Conservation (phyloP, 2,329 filamentous ascomycete genomes). For the Pyricularia grisea region DNA sequence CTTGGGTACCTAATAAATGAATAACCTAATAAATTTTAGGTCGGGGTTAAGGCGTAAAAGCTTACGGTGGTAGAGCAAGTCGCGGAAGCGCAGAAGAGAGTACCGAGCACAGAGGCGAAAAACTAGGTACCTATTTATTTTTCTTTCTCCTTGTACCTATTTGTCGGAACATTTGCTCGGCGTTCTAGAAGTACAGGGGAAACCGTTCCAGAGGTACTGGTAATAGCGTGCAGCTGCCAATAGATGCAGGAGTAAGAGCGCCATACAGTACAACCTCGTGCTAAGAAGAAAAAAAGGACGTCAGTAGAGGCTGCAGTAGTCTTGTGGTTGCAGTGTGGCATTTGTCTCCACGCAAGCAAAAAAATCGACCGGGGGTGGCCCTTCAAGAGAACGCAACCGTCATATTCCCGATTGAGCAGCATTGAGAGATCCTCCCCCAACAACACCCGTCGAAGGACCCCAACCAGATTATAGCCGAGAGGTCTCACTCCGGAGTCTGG, state of each 20-base stretch:
- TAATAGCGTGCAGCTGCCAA: neutral
- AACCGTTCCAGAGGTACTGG: neutral
- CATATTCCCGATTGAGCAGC: neutral
- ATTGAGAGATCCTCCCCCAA: slow-evolving; percentile 7
- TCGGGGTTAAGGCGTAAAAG: neutral
- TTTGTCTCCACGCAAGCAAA: neutral
- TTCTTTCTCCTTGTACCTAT: neutral
- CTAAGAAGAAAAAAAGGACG: neutral
- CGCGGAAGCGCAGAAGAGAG: neutral
- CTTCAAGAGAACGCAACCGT: neutral
- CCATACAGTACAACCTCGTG: neutral
- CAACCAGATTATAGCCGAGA: neutral
- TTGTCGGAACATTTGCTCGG: neutral
- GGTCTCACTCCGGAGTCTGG: neutral
- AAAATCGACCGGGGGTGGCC: neutral
- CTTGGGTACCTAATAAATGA: too few relatives aligned
- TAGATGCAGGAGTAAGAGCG: neutral
- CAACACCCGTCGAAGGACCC: neutral
- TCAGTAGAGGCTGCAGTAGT: neutral
- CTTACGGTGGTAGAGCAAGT: neutral
- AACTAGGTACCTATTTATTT: neutral
- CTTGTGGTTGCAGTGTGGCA: neutral
- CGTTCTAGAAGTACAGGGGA: neutral
- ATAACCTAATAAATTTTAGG: too few relatives aligned
- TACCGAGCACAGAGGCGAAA: neutral